phyloP scores from a whole-genome alignment of 352 stramenopile genomes.

The Paralagenidium karlingii region DNA sequence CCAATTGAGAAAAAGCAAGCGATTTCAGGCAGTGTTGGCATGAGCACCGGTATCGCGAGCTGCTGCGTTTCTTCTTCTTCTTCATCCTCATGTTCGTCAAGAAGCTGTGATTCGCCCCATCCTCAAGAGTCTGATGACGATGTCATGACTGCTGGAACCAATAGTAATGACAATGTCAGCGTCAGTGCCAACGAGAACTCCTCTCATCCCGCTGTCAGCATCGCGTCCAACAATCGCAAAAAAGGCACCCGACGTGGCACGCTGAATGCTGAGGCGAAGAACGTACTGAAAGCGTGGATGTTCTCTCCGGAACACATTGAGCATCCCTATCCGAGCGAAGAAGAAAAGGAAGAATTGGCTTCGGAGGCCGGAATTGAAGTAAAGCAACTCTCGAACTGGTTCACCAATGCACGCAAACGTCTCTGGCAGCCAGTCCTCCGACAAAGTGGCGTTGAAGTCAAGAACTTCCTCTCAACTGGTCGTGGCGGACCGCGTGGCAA shows the following conservation, averaged over 20 bases:
- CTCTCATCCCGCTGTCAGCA: too few relatives aligned
- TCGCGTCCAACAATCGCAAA: too few relatives aligned
- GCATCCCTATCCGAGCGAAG: constrained; percentile 78
- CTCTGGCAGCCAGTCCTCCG: constrained; percentile 78
- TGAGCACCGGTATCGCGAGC: too few relatives aligned
- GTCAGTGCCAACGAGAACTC: too few relatives aligned
- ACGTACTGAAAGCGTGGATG: constrained; percentile 83
- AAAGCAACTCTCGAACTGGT: constrained; percentile 85
- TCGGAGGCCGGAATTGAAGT: constrained; percentile 73
- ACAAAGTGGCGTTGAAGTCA: constrained; percentile 80
- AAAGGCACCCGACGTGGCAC: constrained; percentile 72
- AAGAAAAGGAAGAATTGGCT: constrained; percentile 78
- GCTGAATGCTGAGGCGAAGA: constrained; percentile 75
- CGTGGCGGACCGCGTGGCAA: constrained; percentile 60
- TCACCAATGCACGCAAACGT: constrained; percentile 80
- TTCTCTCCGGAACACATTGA: constrained; percentile 82
- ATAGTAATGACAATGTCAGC: too few relatives aligned
- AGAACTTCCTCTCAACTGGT: constrained; percentile 79
- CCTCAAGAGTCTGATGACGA: too few relatives aligned
- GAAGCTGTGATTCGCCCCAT: too few relatives aligned
- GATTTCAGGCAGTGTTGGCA: constrained; percentile 7
- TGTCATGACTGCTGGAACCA: too few relatives aligned
- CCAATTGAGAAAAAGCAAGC: constrained; percentile 20
- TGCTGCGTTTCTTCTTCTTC: too few relatives aligned
- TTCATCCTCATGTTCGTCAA: too few relatives aligned